phyloP scores from a whole-genome alignment of 2,329 filamentous ascomycete genomes.

The Cladophialophora yegresii region DNA sequence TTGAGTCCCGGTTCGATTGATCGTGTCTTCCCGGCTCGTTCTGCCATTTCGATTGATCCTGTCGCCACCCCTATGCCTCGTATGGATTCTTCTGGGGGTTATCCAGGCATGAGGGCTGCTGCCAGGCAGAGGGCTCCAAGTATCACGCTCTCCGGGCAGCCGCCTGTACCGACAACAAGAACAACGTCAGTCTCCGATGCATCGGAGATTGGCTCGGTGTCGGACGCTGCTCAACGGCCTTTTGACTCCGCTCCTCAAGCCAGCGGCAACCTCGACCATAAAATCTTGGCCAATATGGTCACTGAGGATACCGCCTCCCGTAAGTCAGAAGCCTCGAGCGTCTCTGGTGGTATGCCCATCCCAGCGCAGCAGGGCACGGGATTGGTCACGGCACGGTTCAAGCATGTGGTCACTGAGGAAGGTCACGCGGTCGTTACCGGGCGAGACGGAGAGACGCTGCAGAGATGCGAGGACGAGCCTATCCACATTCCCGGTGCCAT shows the following conservation, averaged over 20 bases:
- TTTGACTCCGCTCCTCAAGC: not conserved
- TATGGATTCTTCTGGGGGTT: constrained; percentile 20
- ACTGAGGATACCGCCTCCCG: constrained; percentile 21
- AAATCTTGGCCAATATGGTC: constrained; percentile 20
- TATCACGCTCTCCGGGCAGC: not conserved
- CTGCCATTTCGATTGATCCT: constrained; percentile 72
- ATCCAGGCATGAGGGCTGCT: constrained; percentile 20
- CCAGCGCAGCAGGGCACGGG: constrained; percentile 42
- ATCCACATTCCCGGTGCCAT: constrained; percentile 83
- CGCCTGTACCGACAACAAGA: not conserved
- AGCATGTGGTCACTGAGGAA: constrained; percentile 72
- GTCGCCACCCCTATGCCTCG: constrained; percentile 41
- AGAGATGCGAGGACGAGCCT: constrained; percentile 86
- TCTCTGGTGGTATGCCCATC: constrained; percentile 26
- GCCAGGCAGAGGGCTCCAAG: not conserved
- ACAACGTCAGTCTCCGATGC: constrained; percentile 6
- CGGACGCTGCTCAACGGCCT: not conserved
- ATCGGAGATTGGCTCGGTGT: constrained; percentile 5
- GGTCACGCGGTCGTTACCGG: constrained; percentile 84
- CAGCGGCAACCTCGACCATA: constrained; percentile 11
- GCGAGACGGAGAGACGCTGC: constrained; percentile 67
- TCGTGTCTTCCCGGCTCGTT: constrained; percentile 78
- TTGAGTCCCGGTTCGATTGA: constrained; percentile 49
- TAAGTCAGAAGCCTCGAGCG: constrained; percentile 26
- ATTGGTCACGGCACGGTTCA: constrained; percentile 70